These are phyloP conservation scores for Quambalaria eucalypti DNA, from an alignment of 1,284 basidiomycete species.

Conservation along the genomic window DNA sequence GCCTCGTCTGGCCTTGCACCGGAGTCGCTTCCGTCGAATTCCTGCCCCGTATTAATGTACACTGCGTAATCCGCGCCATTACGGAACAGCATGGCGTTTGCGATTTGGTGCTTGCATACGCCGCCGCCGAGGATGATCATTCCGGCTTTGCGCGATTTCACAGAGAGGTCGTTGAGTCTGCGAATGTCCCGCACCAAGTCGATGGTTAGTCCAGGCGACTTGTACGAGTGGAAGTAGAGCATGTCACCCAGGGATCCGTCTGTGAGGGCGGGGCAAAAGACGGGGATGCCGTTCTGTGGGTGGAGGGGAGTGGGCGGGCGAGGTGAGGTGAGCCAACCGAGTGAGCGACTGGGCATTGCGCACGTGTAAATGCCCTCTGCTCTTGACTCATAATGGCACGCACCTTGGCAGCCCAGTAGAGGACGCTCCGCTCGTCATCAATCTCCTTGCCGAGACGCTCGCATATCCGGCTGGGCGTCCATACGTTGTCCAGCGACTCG, in stretches of 20 bases:
- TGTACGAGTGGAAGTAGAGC: slow-evolving; percentile 91
- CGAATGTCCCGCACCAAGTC: slow-evolving; percentile 95
- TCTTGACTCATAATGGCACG: neutral
- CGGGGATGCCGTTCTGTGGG: slow-evolving; percentile 80
- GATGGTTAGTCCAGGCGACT: slow-evolving; percentile 67
- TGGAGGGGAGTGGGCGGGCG: neutral
- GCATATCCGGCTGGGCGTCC: slow-evolving; percentile 93
- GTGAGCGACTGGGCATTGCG: neutral
- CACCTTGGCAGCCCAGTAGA: slow-evolving; percentile 87
- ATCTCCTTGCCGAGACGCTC: slow-evolving; percentile 87
- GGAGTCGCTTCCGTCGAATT: slow-evolving; percentile 96
- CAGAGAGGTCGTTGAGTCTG: slow-evolving; percentile 76
- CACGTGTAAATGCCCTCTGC: too few relatives aligned
- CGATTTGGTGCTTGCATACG: slow-evolving; percentile 98
- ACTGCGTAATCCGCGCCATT: slow-evolving; percentile 98
- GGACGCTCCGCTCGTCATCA: slow-evolving; percentile 82
- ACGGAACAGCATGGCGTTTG: slow-evolving; percentile 96
- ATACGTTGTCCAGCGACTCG: slow-evolving; percentile 53
- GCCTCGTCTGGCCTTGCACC: slow-evolving; percentile 96
- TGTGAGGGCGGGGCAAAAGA: slow-evolving; percentile 95
- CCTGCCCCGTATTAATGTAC: slow-evolving; percentile 96
- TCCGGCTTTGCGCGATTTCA: slow-evolving; percentile 83
- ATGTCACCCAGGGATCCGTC: slow-evolving; percentile 97
- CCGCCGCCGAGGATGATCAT: slow-evolving; percentile 98
- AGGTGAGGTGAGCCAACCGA: neutral